Conservation (phyloP, 2,329 filamentous ascomycete species). For the Zymoseptoria brevis region DNA sequence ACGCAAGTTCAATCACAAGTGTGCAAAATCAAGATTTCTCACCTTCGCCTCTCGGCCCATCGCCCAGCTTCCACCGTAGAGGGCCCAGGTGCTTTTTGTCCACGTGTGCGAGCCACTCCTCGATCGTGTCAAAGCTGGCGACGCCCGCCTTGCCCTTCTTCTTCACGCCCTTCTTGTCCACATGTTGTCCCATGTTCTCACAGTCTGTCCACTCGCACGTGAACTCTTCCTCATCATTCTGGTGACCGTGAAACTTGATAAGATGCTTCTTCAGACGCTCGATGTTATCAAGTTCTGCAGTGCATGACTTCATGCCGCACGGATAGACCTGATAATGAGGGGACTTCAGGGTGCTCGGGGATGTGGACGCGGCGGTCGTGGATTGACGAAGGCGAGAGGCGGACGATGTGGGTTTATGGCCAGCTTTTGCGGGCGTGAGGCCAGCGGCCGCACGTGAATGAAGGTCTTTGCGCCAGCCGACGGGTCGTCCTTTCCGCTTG, state of each 20-base stretch:
- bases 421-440: conserved; percentile 17
- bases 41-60: conserved; percentile 46
- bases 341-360: conserved; percentile 10
- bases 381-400: conserved; percentile 13
- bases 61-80: conserved; percentile 51
- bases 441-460: conserved; percentile 34
- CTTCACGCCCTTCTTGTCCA: conserved; percentile 18
- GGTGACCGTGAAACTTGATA: conserved; percentile 45
- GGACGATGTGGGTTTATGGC: conserved; percentile 7
- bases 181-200: conserved; percentile 16
- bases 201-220: conserved; percentile 43
- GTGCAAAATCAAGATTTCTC: not conserved
- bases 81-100: conserved; percentile 45
- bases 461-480: conserved; percentile 43
- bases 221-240: conserved; percentile 29
- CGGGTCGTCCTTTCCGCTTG: conserved; percentile 41
- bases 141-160: conserved; percentile 17
- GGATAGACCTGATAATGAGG: conserved; percentile 42
- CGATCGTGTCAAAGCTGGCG: conserved; percentile 31
- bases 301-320: conserved; percentile 52
- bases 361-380: not conserved
- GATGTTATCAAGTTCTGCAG: conserved; percentile 53
- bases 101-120: conserved; percentile 45
- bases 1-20: not conserved
- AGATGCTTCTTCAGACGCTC: conserved; percentile 53